A percentile compares a stretch with the other conserved stretches of the same genome.
These are phyloP conservation scores for Antonospora locustae DNA, from an alignment of 371 early-diverging fungal genomes.

Conservation along the genomic window DNA sequence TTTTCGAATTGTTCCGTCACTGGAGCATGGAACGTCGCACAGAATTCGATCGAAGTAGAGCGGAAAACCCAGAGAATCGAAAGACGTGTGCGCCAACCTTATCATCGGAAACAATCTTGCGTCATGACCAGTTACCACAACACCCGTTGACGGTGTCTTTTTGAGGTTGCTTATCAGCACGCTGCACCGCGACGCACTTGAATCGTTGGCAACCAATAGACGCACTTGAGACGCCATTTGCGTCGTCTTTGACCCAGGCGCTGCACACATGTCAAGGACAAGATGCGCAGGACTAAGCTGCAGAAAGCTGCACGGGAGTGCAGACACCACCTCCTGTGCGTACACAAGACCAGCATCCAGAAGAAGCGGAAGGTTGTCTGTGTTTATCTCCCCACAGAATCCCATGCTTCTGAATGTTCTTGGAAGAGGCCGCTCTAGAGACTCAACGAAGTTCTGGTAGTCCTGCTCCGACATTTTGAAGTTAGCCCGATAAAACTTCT, in stretches of 20 bases:
- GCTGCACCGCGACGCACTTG: constrained; percentile 69
- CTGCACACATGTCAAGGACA: constrained; percentile 61
- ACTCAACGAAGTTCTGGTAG: constrained; percentile 15
- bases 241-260: constrained; percentile 61
- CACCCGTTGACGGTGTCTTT: constrained; percentile 69
- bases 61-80: constrained; percentile 6
- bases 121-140: constrained; percentile 85
- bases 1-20: constrained; percentile 94
- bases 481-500: constrained; percentile 35
- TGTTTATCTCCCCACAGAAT: too few species aligned
- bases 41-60: constrained; percentile 73
- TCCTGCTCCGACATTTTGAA: constrained; percentile 23
- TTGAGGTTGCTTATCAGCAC: constrained; percentile 84
- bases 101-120: constrained; percentile 71
- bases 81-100: constrained; percentile 49
- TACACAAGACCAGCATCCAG: constrained; percentile 67
- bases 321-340: constrained; percentile 88
- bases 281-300: constrained; percentile 73
- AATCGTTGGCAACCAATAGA: constrained; percentile 90
- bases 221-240: constrained; percentile 65
- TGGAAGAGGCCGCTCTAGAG: constrained; percentile 39
- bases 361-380: constrained; percentile 31
- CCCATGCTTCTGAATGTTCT: constrained; percentile 38
- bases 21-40: constrained; percentile 83
- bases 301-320: constrained; percentile 84